Evolutionary conservation across 2,329 filamentous ascomycete genomes (phyloP).

Genomic region (Xenosphaeropsis pyriputrescens): DNA sequence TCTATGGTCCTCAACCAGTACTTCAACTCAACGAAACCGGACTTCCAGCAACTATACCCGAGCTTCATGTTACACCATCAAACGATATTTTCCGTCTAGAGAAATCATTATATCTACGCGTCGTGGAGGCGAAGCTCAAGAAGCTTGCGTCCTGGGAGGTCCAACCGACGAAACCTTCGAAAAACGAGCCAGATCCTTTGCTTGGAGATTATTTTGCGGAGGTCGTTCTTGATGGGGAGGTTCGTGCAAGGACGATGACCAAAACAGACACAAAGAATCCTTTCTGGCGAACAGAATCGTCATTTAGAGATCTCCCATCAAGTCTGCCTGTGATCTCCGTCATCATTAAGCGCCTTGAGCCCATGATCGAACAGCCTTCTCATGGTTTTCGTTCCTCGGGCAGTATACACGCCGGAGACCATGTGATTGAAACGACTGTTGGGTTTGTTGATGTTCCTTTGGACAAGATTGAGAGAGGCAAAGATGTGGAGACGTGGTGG

Average conservation of each 20-base stretch:
- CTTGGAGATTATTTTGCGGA: conserved; percentile 65
- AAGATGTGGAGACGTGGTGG: conserved; percentile 80
- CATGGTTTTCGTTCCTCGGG: conserved; percentile 16
- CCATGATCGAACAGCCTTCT: conserved; percentile 3
- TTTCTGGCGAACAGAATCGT: conserved; percentile 72
- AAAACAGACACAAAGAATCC: conserved; percentile 59
- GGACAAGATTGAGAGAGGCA: conserved; percentile 61
- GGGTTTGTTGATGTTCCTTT: conserved; percentile 65
- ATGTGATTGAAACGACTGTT: conserved; percentile 34
- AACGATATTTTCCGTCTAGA: conserved; percentile 45
- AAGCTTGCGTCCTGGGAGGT: conserved; percentile 6
- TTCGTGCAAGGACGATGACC: conserved; percentile 59
- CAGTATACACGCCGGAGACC: conserved; percentile 10
- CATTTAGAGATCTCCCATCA: conserved; percentile 60
- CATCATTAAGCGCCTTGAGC: conserved; percentile 51
- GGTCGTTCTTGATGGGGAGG: conserved; percentile 65
- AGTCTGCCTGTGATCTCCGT: conserved; percentile 55
- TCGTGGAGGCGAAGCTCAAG: conserved; percentile 45
- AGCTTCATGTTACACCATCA: conserved; percentile 1
- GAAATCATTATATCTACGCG: conserved; percentile 40
- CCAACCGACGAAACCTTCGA: conserved; percentile 5
- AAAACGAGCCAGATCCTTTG: conserved; percentile 26
- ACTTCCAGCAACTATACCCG: conserved; percentile 1
- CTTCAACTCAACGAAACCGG: conserved; percentile 3
- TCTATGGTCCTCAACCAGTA: conserved; percentile 41